Base-by-base conservation (phyloP, 2,329 filamentous ascomycete genomes). In the Fusarium pilosicola region DNA sequence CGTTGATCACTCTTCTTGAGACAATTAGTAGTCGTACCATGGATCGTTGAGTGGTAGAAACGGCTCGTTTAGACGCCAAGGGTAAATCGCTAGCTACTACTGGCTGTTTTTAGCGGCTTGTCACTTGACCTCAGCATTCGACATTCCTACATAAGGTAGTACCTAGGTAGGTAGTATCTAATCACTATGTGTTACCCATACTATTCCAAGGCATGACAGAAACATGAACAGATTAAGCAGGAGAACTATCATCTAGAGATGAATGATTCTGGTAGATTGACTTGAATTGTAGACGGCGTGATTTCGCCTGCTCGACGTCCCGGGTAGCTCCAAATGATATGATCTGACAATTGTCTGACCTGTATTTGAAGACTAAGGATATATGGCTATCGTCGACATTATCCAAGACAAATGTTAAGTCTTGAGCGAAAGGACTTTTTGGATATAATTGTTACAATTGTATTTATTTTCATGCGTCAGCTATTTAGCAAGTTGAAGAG, bases 111-210 rank as follows among this genome's bases (percentile, higher is more conserved):
- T 32, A 41, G 36, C 38, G 65, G 24, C 45, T 34, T 67, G 65
- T 74, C 75, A 76, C 75, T 77, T 76, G 73, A 74, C 68, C 52
- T 39, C 24, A 54, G 44, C 24, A 30, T 48, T 49, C 30, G 8
- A 24, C 30, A 34, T 49, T 49, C 30, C n/a, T 36, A 26, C 20
- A 22, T 22, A n/a, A n/a, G n/a, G n/a, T n/a, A 30, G 32, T 34
- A 30, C 28, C 28, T 30, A 34, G 32, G 32, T 34, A 34, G 32
- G 14, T 34, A 26, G n/a, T 15, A 57, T 36, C 17, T 28, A 28
- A 28, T 49, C 17, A 49, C 30, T 18, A 49, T n/a, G 6, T 36
- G 13, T 55, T 55, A 7, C 24, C 36, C 18, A 26, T 17, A 56
- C 34, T 36, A 18, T 36, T 20, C 30, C n/a, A 24, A 41, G 20